phyloP scores from a whole-genome alignment of 371 early-diverging fungal species.

The Catenaria anguillulae region DNA sequence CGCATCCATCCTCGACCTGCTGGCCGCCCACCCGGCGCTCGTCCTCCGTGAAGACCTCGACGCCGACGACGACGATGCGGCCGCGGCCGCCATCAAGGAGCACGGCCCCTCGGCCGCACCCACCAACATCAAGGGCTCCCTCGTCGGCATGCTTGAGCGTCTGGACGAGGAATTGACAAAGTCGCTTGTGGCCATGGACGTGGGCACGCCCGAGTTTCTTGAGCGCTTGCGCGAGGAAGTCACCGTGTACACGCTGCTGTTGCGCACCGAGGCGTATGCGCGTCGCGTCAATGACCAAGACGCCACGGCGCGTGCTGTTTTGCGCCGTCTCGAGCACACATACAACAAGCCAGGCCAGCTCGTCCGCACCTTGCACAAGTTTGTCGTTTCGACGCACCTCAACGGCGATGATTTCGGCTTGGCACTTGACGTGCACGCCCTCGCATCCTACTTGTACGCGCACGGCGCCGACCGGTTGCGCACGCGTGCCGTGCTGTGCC shows the following conservation, averaged over 20 bases:
- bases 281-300: conserved; percentile 40
- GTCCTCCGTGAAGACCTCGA: conserved; percentile 47
- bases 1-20: conserved; percentile 49
- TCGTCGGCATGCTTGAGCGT: conserved; percentile 79
- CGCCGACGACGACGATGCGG: conserved; percentile 33
- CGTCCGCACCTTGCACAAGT: conserved; percentile 15
- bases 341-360: conserved; percentile 76
- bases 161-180: conserved; percentile 93
- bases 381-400: neutral
- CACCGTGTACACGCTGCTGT: conserved; percentile 67
- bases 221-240: conserved; percentile 85
- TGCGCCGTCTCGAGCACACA: conserved; percentile 84
- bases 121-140: conserved; percentile 51
- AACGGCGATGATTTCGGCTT: neutral
- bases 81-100: conserved; percentile 6
- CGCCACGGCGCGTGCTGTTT: conserved; percentile 50
- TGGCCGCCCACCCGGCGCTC: conserved; percentile 51
- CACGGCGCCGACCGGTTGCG: conserved; percentile 68
- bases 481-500: conserved; percentile 90
- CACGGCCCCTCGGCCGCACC: neutral
- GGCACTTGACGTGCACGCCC: conserved; percentile 46
- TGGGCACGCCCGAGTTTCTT: conserved; percentile 89
- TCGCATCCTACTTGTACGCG: conserved; percentile 80
- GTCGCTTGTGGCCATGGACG: conserved; percentile 86
- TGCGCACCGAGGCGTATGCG: conserved; percentile 71